Conservation (phyloP, 768 basidiomycete genomes). For the Macrolepiota fuliginosa region DNA sequence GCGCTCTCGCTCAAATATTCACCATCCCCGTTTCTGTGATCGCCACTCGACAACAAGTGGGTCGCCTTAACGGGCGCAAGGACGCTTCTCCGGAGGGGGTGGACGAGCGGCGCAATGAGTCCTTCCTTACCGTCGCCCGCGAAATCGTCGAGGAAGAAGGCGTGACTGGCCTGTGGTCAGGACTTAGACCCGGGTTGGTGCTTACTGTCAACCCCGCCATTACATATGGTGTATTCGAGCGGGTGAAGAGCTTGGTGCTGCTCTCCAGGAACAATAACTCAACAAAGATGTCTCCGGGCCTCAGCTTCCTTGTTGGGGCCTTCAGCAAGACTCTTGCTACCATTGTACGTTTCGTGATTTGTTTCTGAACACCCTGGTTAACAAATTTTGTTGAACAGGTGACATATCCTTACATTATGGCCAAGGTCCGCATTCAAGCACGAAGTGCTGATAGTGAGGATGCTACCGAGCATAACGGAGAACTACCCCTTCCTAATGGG, state of each 20-base stretch:
- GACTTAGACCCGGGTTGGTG: conserved; percentile 89
- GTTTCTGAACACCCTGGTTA: neutral
- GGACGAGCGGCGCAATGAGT: conserved; percentile 49
- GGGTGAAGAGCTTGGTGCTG: conserved; percentile 75
- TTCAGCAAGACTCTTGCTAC: conserved; percentile 95
- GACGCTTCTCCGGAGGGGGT: conserved; percentile 10
- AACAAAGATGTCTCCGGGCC: conserved; percentile 70
- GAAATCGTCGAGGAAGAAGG: conserved; percentile 92
- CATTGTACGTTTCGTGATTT: conserved; percentile 55
- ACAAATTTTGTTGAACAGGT: conserved; percentile 46
- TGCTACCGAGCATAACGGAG: conserved; percentile 35
- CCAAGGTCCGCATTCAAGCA: conserved; percentile 94
- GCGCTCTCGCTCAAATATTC: conserved; percentile 94
- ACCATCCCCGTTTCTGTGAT: conserved; percentile 98
- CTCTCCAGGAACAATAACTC: conserved; percentile 47
- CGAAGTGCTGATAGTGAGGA: conserved; percentile 60
- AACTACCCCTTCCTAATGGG: conserved; percentile 33
- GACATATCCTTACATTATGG: conserved; percentile 95
- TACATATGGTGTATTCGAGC: conserved; percentile 93
- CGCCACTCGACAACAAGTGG: conserved; percentile 95
- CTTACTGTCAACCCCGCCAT: conserved; percentile 97
- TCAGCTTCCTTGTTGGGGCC: conserved; percentile 86
- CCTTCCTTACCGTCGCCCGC: conserved; percentile 74
- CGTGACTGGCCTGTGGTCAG: conserved; percentile 86
- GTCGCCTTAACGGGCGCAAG: conserved; percentile 34